Conservation (phyloP, 2,329 filamentous ascomycete species). For the Chrysoporthe puriensis region DNA sequence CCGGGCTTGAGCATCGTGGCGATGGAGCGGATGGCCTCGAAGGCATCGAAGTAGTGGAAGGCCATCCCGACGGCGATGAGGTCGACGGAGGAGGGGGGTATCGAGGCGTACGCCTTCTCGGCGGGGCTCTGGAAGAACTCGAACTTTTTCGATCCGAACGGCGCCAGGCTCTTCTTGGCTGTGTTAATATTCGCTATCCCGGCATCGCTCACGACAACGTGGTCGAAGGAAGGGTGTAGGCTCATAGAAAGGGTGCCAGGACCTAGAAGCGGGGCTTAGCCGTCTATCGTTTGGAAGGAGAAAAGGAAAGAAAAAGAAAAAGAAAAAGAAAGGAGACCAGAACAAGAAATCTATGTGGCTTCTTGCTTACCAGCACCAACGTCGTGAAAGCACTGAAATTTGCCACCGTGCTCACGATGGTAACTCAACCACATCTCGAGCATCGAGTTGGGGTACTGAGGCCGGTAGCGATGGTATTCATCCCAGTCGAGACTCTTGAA, state of each 20-base stretch:
- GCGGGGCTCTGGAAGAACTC: conserved; percentile 28
- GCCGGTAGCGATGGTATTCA: conserved; percentile 31
- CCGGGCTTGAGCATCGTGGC: conserved; percentile 28
- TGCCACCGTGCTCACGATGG: conserved; percentile 25
- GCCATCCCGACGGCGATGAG: conserved; percentile 31
- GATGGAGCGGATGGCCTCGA: conserved; percentile 26
- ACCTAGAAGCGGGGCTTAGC: conserved; percentile 5
- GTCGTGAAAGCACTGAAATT: conserved; percentile 28
- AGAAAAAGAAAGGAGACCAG: neutral
- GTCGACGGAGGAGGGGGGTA: conserved; percentile 27
- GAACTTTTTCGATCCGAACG: conserved; percentile 4
- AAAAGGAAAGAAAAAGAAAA: too few relatives aligned
- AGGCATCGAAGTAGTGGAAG: conserved; percentile 32
- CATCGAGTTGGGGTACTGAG: conserved; percentile 30
- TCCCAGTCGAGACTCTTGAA: conserved; percentile 33
- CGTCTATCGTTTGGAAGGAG: neutral
- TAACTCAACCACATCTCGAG: conserved; percentile 29
- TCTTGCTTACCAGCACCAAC: conserved; percentile 27
- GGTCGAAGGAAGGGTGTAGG: conserved; percentile 21
- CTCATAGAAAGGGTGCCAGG: conserved; percentile 28
- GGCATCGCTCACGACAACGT: conserved; percentile 28
- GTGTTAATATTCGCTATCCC: conserved; percentile 27
- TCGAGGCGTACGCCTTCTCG: conserved; percentile 23
- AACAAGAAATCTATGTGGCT: neutral
- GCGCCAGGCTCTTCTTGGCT: conserved; percentile 21